Base-by-base conservation (phyloP, 2,329 filamentous ascomycete genomes). In the Exophiala dermatitidis region DNA sequence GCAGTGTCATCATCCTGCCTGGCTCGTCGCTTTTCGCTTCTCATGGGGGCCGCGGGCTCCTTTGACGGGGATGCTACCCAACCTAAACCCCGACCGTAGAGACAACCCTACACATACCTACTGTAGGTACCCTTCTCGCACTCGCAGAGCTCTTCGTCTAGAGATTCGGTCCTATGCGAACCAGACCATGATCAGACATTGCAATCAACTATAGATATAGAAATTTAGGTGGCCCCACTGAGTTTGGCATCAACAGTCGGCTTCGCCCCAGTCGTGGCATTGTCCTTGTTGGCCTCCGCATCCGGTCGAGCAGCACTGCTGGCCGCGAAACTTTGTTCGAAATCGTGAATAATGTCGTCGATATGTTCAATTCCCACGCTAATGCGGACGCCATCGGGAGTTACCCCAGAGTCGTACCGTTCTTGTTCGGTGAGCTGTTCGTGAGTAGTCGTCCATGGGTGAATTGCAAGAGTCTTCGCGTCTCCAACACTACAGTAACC, bases 311-410 rank as follows among this genome's bases (percentile, higher is more conserved):
- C 57, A 26, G 60, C 61, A 29, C 41, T 41, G 46, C 62, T 78
- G 26, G 78, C 76, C 66, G 82, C 79, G 71, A 94, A 90, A 0
- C 86, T 85, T 75, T 94, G 88, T 71, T 89, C 83, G 67, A 95
- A 94, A 71, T 95, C 90, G 64, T 82, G 84, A 64, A 94, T 90
- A 64, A 95, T 95, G 67, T 95, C 90, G 73, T 95, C 88, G 67
- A 95, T 91, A 69, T 95, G 88, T 74, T 95, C 90, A 1, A 85
- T 90, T 44, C 90, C 90, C 50, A 95, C 89, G 0, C 88, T 94
- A 66, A 95, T 90, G 60, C 90, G 85, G 70, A 95, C 94, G 45
- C 94, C 80, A 65, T 93, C 89, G 79, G 86, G 64, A 28, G 87
- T 90, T 8, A 90, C 86, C 62, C 88, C 89, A 31, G 85, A 88